These are phyloP conservation scores for Nothophoma quercina DNA, from an alignment of 2,329 filamentous ascomycete species.

Conservation along the genomic window DNA sequence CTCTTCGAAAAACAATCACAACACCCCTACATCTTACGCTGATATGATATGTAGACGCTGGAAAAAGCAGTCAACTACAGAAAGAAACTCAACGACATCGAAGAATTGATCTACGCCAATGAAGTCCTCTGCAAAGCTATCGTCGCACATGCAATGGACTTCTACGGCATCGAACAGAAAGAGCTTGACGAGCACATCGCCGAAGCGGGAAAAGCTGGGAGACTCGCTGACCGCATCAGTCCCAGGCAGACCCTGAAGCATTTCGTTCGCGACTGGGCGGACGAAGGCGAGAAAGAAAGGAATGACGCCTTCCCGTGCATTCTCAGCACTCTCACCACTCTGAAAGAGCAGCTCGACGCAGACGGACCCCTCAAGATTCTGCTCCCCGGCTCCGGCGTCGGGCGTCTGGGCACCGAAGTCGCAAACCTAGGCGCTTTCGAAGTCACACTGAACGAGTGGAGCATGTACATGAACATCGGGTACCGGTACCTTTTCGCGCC, in stretches of 20 bases:
- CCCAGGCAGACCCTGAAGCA: constrained; percentile 65
- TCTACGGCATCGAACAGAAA: constrained; percentile 54
- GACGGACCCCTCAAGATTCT: constrained; percentile 51
- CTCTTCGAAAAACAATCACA: no score
- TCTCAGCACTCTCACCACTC: constrained; percentile 30
- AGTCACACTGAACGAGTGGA: constrained; percentile 66
- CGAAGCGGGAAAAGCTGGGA: constrained; percentile 46
- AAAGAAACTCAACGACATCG: constrained; percentile 56
- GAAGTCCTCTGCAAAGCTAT: constrained; percentile 57
- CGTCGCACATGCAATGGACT: constrained; percentile 54
- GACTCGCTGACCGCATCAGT: constrained; percentile 55
- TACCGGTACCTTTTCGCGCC: constrained; percentile 59
- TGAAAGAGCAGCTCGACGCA: background rate
- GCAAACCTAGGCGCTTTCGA: constrained; percentile 56
- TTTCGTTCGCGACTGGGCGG: constrained; percentile 65
- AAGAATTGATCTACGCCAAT: constrained; percentile 56
- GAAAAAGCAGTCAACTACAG: constrained; percentile 30
- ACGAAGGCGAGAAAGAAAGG: constrained; percentile 57
- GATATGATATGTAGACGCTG: constrained; percentile 18
- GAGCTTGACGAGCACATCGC: constrained; percentile 58
- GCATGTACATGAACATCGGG: constrained; percentile 64
- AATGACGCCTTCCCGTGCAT: constrained; percentile 50
- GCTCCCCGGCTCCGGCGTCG: constrained; percentile 63
- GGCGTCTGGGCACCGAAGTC: constrained; percentile 62
- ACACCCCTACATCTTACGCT: background rate